A percentile compares a stretch with the other conserved stretches of the same genome.
These are phyloP conservation scores for Pseudogymnoascus sp. DNA, from an alignment of 2,329 filamentous ascomycete genomes.

Conservation along the genomic window DNA sequence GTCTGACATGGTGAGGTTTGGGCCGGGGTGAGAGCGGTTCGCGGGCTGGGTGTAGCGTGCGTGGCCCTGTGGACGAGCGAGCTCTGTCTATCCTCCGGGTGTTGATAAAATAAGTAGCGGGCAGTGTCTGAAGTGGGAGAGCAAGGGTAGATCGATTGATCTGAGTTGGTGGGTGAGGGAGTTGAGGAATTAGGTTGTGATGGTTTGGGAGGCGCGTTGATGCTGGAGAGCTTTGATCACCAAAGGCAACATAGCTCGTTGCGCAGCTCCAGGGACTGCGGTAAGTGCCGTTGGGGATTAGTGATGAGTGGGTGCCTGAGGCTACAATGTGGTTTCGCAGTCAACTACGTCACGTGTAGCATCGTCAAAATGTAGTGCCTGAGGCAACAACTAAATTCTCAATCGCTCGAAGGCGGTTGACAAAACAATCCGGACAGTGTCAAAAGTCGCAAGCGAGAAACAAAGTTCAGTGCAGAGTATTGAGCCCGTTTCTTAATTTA, in stretches of 20 bases:
- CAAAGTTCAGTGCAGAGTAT: too few relatives aligned
- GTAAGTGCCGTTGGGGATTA: neutral
- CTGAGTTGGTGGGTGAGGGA: neutral
- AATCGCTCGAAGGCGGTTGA: too few relatives aligned
- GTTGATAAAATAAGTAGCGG: neutral
- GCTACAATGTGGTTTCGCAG: neutral
- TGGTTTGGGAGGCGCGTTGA: conserved; percentile 1
- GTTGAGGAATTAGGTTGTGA: neutral
- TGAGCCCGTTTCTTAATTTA: too few relatives aligned
- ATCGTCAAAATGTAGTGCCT: neutral
- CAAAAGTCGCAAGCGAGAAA: too few relatives aligned
- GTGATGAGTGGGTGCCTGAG: neutral
- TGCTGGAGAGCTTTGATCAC: neutral
- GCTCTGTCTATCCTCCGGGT: neutral
- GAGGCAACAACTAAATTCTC: neutral
- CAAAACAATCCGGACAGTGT: too few relatives aligned
- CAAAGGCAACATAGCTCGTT: conserved; percentile 5
- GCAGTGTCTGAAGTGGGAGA: neutral
- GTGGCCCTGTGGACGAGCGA: conserved; percentile 1
- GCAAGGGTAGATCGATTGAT: neutral
- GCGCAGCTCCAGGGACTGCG: conserved; percentile 1
- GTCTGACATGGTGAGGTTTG: conserved; percentile 28
- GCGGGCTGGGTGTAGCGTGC: neutral
- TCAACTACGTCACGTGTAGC: neutral
- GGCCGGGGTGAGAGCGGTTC: neutral